Conservation (phyloP, 164 flowering plant species). For the Magnolia sinica region DNA sequence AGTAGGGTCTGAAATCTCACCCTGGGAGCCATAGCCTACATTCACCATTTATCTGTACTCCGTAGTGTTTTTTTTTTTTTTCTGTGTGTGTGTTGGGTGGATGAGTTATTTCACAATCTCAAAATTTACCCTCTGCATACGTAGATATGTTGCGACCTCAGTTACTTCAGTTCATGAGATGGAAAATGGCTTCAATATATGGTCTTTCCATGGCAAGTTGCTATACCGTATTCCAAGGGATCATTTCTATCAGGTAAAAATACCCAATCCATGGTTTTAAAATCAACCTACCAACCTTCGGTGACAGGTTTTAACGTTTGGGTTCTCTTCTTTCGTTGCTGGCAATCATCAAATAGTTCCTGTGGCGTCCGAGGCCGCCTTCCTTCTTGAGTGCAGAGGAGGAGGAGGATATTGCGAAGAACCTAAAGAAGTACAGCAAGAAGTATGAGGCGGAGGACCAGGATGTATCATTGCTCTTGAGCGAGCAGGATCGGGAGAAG, state of each 20-base stretch:
- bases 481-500: constrained; percentile 93
- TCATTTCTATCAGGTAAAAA: constrained; percentile 78
- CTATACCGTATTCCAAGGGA: constrained; percentile 81
- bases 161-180: constrained; percentile 98
- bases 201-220: constrained; percentile 92
- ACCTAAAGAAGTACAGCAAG: constrained; percentile 90
- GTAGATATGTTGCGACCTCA: constrained; percentile 86
- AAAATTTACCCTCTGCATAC: constrained; percentile 10
- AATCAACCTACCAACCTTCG: not conserved
- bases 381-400: constrained; percentile 71
- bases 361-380: constrained; percentile 96
- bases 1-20: not conserved
- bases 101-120: not conserved
- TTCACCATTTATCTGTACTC: constrained; percentile 5
- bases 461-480: constrained; percentile 71
- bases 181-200: constrained; percentile 94
- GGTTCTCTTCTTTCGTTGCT: not conserved
- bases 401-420: constrained; percentile 93
- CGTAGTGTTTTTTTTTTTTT: no score
- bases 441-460: constrained; percentile 96
- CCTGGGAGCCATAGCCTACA: not conserved
- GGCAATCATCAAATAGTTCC: constrained; percentile 35
- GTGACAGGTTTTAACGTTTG: not conserved
- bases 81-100: not conserved
- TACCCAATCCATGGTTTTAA: no score